A percentile compares a stretch with the other conserved stretches of the same genome.
These are phyloP conservation scores for Rhizophagus prolifer DNA, from an alignment of 192 early-diverging fungal genomes.

Conservation along the genomic window DNA sequence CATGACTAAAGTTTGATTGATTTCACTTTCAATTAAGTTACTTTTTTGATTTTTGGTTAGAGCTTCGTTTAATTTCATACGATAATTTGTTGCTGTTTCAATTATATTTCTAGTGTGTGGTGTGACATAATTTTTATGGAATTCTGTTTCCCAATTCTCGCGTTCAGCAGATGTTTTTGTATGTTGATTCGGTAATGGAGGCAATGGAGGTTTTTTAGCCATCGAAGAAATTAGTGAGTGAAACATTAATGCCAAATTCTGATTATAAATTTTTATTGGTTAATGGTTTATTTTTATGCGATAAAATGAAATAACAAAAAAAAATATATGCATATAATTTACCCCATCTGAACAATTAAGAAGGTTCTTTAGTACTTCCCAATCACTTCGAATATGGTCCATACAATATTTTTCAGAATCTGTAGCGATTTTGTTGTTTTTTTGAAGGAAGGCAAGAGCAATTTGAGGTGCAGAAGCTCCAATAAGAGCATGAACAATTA, in stretches of 20 bases:
- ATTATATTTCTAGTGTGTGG: background rate
- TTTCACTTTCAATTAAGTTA: background rate
- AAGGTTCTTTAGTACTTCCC: constrained; percentile 7
- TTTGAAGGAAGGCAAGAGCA: background rate
- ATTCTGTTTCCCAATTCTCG: background rate
- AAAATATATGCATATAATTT: background rate
- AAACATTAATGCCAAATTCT: background rate
- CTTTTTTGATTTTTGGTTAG: background rate
- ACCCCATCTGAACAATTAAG: constrained; percentile 22
- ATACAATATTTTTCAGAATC: constrained; percentile 4
- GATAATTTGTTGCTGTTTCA: background rate
- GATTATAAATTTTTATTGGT: background rate
- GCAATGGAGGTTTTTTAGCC: background rate
- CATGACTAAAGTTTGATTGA: constrained; percentile 2
- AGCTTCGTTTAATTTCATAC: background rate
- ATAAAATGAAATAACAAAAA: background rate
- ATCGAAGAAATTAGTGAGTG: constrained; percentile 17
- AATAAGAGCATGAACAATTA: constrained; percentile 30
- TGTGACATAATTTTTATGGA: background rate
- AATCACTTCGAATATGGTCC: constrained; percentile 27
- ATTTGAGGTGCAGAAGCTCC: background rate
- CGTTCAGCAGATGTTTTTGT: background rate
- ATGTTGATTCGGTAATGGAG: background rate
- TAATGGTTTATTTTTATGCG: too few relatives aligned
- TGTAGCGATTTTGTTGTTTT: background rate